Evolutionary conservation across 169 alveolate genomes (phyloP).

Genomic region (Toxoplasma gondii): DNA sequence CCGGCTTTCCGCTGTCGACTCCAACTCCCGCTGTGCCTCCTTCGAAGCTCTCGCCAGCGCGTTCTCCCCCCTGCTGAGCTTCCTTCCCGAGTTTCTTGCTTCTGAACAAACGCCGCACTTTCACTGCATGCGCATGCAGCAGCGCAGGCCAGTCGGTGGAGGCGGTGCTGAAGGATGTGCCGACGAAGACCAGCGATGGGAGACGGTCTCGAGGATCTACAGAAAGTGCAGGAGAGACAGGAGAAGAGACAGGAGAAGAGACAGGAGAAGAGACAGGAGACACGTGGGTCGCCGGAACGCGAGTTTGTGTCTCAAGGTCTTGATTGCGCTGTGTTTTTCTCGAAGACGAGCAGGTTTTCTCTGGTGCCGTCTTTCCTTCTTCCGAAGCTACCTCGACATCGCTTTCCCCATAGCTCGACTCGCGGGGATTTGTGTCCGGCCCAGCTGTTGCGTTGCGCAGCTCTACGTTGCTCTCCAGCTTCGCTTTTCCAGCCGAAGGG

Average conservation of each 20-base stretch:
- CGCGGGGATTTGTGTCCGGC: too few species aligned
- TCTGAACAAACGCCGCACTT: background rate
- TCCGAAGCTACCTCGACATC: too few species aligned
- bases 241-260: background rate
- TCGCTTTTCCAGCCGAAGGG: too few species aligned
- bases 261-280: background rate
- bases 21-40: background rate
- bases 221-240: background rate
- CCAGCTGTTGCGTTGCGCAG: too few species aligned
- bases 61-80: background rate
- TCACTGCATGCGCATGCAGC: background rate
- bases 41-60: background rate
- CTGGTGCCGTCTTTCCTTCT: too few species aligned
- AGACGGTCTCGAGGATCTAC: background rate
- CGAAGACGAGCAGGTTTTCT: too few species aligned
- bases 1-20: background rate
- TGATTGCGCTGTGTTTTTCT: too few species aligned
- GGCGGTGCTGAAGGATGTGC: slow-evolving; percentile 38
- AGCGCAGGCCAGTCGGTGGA: slow-evolving; percentile 33
- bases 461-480: too few species aligned
- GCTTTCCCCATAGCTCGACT: too few species aligned
- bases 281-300: too few species aligned
- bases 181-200: background rate
- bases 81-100: background rate
- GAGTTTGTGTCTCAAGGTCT: too few species aligned